Evolutionary conservation across 129 eudicot genomes (phyloP).

Genomic region (Solidago caesia): DNA sequence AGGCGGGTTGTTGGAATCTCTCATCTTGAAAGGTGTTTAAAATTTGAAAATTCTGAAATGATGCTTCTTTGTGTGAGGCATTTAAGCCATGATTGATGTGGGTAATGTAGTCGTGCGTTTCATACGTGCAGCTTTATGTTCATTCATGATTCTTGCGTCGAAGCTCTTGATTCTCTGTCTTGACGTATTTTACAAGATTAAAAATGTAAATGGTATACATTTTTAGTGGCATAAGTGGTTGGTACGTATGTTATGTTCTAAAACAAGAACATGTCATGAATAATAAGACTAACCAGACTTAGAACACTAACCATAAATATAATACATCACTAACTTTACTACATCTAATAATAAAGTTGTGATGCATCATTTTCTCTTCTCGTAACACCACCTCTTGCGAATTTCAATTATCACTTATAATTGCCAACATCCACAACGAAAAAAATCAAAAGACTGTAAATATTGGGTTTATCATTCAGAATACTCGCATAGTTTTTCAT

Average conservation of each 20-base stretch:
- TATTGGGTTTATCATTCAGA: too few relatives aligned
- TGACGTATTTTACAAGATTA: slow-evolving; percentile 3
- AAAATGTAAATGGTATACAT: slow-evolving; percentile 16
- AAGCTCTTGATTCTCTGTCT: slow-evolving; percentile 2
- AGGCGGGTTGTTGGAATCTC: slow-evolving; percentile 26
- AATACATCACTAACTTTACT: too few relatives aligned
- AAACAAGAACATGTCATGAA: slow-evolving; percentile 12
- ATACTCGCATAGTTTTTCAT: too few relatives aligned
- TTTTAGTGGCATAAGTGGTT: not conserved
- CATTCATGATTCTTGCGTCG: not conserved
- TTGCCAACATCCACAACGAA: too few relatives aligned
- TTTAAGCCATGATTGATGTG: slow-evolving; percentile 19
- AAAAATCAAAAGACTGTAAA: too few relatives aligned
- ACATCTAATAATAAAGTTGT: too few relatives aligned
- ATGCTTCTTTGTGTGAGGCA: slow-evolving; percentile 10
- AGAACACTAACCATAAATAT: too few relatives aligned
- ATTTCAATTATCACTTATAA: too few relatives aligned
- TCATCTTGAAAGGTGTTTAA: slow-evolving; percentile 23
- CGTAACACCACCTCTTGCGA: too few relatives aligned
- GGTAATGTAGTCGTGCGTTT: not conserved
- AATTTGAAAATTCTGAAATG: slow-evolving; percentile 11
- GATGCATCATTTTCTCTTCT: too few relatives aligned
- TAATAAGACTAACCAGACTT: not conserved
- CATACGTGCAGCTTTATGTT: slow-evolving; percentile 16
- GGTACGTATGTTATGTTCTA: slow-evolving; percentile 10